phyloP scores from a whole-genome alignment of 1,284 basidiomycete genomes.

The Anthracocystis panici-leucophaei region DNA sequence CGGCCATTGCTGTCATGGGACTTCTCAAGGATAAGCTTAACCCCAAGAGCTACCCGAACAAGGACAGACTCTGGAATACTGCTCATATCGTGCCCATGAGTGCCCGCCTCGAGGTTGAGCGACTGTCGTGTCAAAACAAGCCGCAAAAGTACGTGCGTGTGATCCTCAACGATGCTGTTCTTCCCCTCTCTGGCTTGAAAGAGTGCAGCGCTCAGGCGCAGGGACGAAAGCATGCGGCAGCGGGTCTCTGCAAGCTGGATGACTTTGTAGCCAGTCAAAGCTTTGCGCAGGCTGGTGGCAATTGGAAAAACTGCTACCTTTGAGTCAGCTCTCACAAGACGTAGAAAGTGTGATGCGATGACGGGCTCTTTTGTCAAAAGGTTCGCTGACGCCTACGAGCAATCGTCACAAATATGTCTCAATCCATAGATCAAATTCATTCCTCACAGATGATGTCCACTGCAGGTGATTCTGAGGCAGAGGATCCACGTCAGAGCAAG shows the following conservation, averaged over 20 bases:
- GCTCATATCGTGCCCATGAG: conserved; percentile 29
- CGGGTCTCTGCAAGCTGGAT: conserved; percentile 16
- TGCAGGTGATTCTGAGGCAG: not conserved
- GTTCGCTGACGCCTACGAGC: no score
- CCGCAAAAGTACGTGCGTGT: conserved; percentile 23
- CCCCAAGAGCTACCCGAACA: conserved; percentile 2
- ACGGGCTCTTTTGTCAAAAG: no score
- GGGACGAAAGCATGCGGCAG: conserved; percentile 14
- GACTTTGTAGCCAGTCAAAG: conserved; percentile 27
- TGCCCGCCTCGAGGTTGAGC: conserved; percentile 15
- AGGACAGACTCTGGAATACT: conserved; percentile 16
- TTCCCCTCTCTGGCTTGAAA: conserved; percentile 15
- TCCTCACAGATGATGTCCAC: not conserved
- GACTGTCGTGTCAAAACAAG: conserved; percentile 15
- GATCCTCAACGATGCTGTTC: conserved; percentile 21
- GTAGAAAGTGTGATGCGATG: no score
- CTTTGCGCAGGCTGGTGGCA: conserved; percentile 30
- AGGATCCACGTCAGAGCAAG: conserved; percentile 8
- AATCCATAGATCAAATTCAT: no score
- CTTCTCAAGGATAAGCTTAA: conserved; percentile 22
- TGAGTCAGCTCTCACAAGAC: not conserved
- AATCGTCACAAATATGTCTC: no score
- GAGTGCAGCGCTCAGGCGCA: conserved; percentile 18
- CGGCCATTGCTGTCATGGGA: conserved; percentile 21
- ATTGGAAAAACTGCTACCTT: conserved; percentile 29